Evolutionary conservation across 495 filamentous ascomycete genomes (phyloP), one percentile per base, ranked within the genome.

Genomic region (Hypoxylon fragiforme): DNA sequence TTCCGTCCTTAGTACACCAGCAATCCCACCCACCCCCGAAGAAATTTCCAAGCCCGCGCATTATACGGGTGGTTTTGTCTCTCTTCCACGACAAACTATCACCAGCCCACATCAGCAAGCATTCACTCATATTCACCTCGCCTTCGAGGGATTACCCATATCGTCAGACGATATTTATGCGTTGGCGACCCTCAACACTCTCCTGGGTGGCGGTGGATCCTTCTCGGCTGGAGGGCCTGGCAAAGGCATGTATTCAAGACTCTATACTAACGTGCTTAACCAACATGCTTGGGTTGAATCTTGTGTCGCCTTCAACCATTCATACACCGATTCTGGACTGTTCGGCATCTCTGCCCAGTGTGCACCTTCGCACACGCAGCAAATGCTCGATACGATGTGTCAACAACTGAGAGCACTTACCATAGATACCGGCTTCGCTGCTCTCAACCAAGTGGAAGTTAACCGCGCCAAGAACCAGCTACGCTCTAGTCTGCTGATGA

Each of bases 381-480:
- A 86, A 48, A 95, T 97, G 85, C 77, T 96, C 2, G 90, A 97
- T 60, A 87, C 91, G 53, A 94, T 98, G 81, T 95, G 92, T 65
- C 85, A 89, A 24, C 90, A 98, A 73, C 79, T 98, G 19, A 79
- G 86, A 49, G 78, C 88, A 0, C 77, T 96, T 26, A 89, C 89
- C 12, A 71, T 89, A 34, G 85, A 91, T 24, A 80, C 73, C 7
- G 88, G 87, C 6, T 87, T 81, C 62, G 71, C 78, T 6, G 75
- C 85, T 1, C 78, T 99, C n/a, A 79, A 86, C 57, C 67, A 80
- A 1, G 81, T 75, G 35, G 94, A 97, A 73, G 94, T 99, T 18
- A 85, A 86, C 66, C 84, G 94, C n/a, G 94, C 94, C 8, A 99
- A 99, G 82, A 99, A 99, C 66, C 95, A 97, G 76, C 84, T 99